phyloP scores from a whole-genome alignment of 345 rosid genomes.

The Bruguiera sexangula region DNA sequence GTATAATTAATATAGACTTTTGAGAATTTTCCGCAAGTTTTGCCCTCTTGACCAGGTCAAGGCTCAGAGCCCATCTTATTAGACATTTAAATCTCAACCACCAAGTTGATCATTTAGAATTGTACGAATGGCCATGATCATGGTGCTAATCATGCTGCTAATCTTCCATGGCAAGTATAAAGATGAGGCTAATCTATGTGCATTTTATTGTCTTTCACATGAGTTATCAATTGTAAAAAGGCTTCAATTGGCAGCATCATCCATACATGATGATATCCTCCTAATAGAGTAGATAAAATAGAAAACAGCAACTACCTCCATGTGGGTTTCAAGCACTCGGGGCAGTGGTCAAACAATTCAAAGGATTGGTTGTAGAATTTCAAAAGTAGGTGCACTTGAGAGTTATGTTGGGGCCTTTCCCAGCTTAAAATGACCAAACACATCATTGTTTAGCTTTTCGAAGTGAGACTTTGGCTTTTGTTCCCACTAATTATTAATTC shows the following conservation, averaged over 20 bases:
- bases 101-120: neutral
- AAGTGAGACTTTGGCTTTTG: no score
- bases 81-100: neutral
- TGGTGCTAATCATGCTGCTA: no score
- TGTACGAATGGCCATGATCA: no score
- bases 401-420: conserved; percentile 3
- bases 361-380: conserved; percentile 9
- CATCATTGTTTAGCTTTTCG: neutral
- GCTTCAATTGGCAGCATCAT: no score
- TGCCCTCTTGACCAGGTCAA: neutral
- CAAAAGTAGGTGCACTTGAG: conserved; percentile 22
- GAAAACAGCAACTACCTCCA: neutral
- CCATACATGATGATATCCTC: no score
- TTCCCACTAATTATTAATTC: neutral
- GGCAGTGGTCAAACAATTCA: conserved; percentile 20
- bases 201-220: no score
- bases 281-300: conserved; percentile 2
- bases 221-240: no score
- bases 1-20: conserved; percentile 6
- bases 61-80: neutral
- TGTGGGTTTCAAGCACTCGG: conserved; percentile 15
- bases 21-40: conserved; percentile 15
- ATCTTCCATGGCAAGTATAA: no score
- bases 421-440: neutral
- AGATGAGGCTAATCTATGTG: no score